These are phyloP conservation scores for Fusarium sterilihyphosum DNA, from an alignment of 2,329 filamentous ascomycete genomes.

Conservation along the genomic window DNA sequence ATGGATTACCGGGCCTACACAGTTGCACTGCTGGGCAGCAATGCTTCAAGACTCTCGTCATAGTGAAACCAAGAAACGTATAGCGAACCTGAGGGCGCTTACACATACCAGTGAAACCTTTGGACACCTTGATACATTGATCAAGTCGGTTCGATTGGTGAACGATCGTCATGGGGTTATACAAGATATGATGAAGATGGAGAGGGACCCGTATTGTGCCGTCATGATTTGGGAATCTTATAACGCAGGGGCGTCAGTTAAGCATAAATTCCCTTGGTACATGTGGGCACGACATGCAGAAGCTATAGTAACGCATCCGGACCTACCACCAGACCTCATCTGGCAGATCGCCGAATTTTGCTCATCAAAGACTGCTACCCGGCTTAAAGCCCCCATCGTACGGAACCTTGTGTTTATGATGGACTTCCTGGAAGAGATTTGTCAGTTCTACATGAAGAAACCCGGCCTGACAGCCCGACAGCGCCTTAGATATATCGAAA, in stretches of 20 bases:
- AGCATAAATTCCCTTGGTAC: slow-evolving; percentile 46
- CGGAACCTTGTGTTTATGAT: slow-evolving; percentile 18
- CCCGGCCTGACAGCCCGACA: slow-evolving; percentile 44
- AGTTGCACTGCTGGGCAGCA: slow-evolving; percentile 7
- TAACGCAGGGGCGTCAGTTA: background rate
- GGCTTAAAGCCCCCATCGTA: background rate
- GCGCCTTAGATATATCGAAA: slow-evolving; percentile 45
- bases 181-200: slow-evolving; percentile 4
- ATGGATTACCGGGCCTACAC: background rate
- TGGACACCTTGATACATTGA: slow-evolving; percentile 13
- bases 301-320: slow-evolving; percentile 47
- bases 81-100: slow-evolving; percentile 3
- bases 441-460: slow-evolving; percentile 44
- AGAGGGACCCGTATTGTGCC: background rate
- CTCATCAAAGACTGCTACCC: background rate
- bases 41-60: slow-evolving; percentile 1
- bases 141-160: slow-evolving; percentile 8
- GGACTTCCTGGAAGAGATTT: slow-evolving; percentile 46
- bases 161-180: background rate
- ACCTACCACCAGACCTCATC: slow-evolving; percentile 34
- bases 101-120: slow-evolving; percentile 7
- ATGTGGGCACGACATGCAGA: slow-evolving; percentile 48
- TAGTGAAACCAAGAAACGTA: background rate
- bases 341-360: slow-evolving; percentile 45
- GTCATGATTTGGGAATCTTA: slow-evolving; percentile 22